Evolutionary conservation across 208 protist species (phyloP).

Genomic region (Phytomonas serpens): DNA sequence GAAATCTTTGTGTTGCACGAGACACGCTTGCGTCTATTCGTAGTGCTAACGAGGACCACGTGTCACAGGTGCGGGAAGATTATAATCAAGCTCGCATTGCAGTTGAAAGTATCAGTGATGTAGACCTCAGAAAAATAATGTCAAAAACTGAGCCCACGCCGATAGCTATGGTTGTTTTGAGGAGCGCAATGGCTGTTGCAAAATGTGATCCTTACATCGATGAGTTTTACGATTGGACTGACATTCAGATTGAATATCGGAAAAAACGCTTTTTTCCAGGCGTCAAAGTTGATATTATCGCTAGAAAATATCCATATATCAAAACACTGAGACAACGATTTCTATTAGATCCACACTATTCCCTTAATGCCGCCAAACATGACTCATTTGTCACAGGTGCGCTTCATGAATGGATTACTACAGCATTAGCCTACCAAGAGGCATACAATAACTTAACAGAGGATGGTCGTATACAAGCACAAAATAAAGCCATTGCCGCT

Average conservation of each 20-base stretch:
- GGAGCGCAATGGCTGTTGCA: slow-evolving; percentile 36
- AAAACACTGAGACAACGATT: slow-evolving; percentile 23
- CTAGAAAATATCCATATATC: slow-evolving; percentile 29
- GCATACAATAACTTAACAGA: slow-evolving; percentile 40
- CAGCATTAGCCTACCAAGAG: slow-evolving; percentile 53
- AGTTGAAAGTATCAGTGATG: slow-evolving; percentile 34
- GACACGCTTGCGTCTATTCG: slow-evolving; percentile 45
- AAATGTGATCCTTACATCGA: slow-evolving; percentile 45
- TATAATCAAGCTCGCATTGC: slow-evolving; percentile 29
- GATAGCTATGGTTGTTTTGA: slow-evolving; percentile 51
- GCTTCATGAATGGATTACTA: slow-evolving; percentile 53
- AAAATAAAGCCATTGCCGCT: slow-evolving; percentile 46
- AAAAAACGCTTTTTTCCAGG: slow-evolving; percentile 23
- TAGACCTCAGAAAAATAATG: slow-evolving; percentile 41
- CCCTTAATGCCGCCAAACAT: slow-evolving; percentile 24
- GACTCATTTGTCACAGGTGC: slow-evolving; percentile 31
- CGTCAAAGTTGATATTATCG: slow-evolving; percentile 37
- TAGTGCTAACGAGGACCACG: slow-evolving; percentile 54
- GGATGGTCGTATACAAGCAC: slow-evolving; percentile 50
- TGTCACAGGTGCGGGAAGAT: slow-evolving; percentile 23
- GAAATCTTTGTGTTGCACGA: slow-evolving; percentile 33
- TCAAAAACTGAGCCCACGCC: slow-evolving; percentile 37
- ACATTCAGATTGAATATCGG: slow-evolving; percentile 55
- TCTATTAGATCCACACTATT: slow-evolving; percentile 26
- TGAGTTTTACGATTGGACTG: slow-evolving; percentile 49